phyloP scores from a whole-genome alignment of 1,284 basidiomycete species.

The Cutaneotrichosporon sp. region DNA sequence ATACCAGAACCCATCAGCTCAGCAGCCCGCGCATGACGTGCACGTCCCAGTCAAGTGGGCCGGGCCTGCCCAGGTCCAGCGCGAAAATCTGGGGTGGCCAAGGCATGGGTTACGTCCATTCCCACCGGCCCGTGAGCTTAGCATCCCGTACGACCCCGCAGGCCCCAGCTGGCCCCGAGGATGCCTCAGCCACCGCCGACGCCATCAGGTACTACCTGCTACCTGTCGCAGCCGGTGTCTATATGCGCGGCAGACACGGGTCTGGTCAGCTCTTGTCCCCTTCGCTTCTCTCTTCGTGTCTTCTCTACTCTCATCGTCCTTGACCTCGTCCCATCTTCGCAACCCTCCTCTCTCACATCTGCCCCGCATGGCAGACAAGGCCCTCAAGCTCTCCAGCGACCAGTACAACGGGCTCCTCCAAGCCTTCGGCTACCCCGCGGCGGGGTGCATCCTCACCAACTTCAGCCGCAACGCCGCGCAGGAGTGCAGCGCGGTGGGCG shows the following conservation, averaged over 20 bases:
- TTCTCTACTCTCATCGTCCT: background rate
- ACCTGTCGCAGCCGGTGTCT: no score
- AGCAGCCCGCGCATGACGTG: background rate
- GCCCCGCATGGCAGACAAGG: background rate
- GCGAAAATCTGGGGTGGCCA: background rate
- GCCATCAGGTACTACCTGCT: background rate
- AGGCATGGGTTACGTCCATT: background rate
- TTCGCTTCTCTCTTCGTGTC: no score
- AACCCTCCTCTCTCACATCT: background rate
- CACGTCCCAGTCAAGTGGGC: background rate
- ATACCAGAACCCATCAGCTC: background rate
- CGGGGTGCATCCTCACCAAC: background rate
- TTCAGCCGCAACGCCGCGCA: background rate
- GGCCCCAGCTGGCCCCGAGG: background rate
- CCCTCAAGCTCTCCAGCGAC: background rate
- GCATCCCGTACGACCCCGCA: background rate
- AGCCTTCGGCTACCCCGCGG: background rate
- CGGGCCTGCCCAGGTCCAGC: background rate
- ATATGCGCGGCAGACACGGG: no score
- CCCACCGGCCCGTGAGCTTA: background rate
- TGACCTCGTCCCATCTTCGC: background rate
- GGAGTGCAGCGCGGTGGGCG: background rate
- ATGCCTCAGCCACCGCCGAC: background rate
- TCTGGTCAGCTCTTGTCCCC: no score
- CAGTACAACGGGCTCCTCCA: background rate